A percentile compares a stretch with the other conserved stretches of the same genome.
These are phyloP conservation scores for Melampsora medusae DNA, from an alignment of 1,284 basidiomycete genomes.

Conservation along the genomic window DNA sequence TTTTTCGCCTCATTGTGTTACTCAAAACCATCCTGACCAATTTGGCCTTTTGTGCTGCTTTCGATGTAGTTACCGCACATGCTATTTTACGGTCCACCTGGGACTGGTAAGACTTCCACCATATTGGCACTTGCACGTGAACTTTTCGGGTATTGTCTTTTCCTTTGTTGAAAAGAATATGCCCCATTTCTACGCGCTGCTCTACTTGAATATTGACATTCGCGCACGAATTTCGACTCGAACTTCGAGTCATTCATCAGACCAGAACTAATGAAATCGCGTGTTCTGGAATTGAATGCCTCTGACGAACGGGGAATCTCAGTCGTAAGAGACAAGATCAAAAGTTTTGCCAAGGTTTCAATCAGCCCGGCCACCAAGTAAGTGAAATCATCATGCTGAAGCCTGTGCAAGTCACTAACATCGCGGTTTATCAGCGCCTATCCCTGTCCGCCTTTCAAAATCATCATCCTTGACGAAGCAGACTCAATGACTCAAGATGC, in stretches of 20 bases:
- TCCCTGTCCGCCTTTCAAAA: slow-evolving; percentile 97
- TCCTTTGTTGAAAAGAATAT: not conserved
- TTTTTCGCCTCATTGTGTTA: not conserved
- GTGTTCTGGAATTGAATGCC: slow-evolving; percentile 97
- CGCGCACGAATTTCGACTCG: slow-evolving; percentile 25
- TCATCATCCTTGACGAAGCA: slow-evolving; percentile 97
- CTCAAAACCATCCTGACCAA: not conserved
- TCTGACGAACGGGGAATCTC: slow-evolving; percentile 97
- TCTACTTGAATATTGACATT: slow-evolving; percentile 16
- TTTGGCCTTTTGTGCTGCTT: slow-evolving; percentile 3
- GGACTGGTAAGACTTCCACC: slow-evolving; percentile 97
- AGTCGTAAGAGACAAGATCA: slow-evolving; percentile 97
- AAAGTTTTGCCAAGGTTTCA: slow-evolving; percentile 79
- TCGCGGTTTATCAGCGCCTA: slow-evolving; percentile 58
- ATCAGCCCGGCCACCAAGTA: slow-evolving; percentile 52
- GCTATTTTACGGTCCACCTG: slow-evolving; percentile 98
- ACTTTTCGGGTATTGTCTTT: slow-evolving; percentile 73
- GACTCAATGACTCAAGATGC: slow-evolving; percentile 99
- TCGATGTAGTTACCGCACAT: slow-evolving; percentile 86
- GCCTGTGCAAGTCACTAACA: not conserved
- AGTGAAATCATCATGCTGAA: slow-evolving; percentile 9
- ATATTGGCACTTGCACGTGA: slow-evolving; percentile 92
- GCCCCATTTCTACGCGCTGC: slow-evolving; percentile 10
- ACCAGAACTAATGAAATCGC: slow-evolving; percentile 87
- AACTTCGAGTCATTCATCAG: slow-evolving; percentile 57